phyloP scores from a whole-genome alignment of 805 yeast genomes.

The Blastobotrys parvus region DNA sequence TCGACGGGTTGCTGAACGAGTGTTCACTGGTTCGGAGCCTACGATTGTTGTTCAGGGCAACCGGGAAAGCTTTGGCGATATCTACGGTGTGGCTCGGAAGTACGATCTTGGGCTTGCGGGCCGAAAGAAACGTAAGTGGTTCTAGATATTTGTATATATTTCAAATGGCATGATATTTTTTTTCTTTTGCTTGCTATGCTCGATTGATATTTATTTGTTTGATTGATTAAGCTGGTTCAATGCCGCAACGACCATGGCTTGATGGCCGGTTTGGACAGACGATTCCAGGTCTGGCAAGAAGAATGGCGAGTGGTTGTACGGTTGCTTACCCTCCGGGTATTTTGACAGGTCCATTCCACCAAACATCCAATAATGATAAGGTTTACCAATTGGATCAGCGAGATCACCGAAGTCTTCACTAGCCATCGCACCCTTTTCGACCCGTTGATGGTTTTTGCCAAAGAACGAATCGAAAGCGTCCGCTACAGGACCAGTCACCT shows the following conservation, averaged over 20 bases:
- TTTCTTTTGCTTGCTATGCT: too few species aligned
- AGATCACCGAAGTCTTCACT: not conserved
- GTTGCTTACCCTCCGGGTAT: not conserved
- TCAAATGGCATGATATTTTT: too few species aligned
- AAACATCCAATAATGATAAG: not conserved
- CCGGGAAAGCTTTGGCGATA: constrained; percentile 78
- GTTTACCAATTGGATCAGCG: not conserved
- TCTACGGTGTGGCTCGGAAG: constrained; percentile 50
- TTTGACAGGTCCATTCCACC: not conserved
- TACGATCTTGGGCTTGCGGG: constrained; percentile 81
- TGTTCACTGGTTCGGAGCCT: constrained; percentile 72
- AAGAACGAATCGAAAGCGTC: not conserved
- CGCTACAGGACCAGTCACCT: not conserved
- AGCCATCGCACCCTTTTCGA: not conserved
- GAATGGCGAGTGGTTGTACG: not conserved
- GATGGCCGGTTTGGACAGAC: not conserved
- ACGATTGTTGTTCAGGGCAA: constrained; percentile 86
- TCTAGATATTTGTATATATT: too few species aligned
- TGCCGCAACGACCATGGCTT: not conserved
- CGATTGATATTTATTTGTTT: too few species aligned
- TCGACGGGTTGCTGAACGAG: constrained; percentile 60
- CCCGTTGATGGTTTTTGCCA: not conserved
- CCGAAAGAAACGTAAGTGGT: not conserved
- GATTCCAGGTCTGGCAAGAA: not conserved
- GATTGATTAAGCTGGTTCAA: too few species aligned